phyloP scores from a whole-genome alignment of 148 eudicot genomes.

The Cornus suecica region DNA sequence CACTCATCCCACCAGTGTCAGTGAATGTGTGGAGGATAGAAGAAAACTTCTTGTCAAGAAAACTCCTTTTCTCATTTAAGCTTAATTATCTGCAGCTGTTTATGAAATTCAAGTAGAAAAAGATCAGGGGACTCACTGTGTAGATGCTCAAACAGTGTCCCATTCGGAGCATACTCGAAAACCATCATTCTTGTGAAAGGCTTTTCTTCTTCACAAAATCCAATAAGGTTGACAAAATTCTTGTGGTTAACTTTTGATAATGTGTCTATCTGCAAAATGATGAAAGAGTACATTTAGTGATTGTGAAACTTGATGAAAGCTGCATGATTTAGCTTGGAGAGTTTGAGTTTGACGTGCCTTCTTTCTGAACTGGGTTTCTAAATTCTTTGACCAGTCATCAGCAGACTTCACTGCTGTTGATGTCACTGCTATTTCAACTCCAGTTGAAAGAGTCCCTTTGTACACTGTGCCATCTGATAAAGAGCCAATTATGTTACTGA shows the following conservation, averaged over 20 bases:
- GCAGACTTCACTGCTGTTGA: slow-evolving; percentile 52
- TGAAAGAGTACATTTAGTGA: slow-evolving; percentile 3
- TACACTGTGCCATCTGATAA: slow-evolving; percentile 60
- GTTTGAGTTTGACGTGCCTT: slow-evolving; percentile 43
- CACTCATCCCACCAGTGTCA: background rate
- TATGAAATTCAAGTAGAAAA: background rate
- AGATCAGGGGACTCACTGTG: slow-evolving; percentile 54
- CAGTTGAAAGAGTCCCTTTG: slow-evolving; percentile 88
- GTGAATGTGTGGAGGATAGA: background rate
- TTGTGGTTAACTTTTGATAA: slow-evolving; percentile 91
- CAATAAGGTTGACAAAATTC: slow-evolving; percentile 89
- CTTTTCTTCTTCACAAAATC: slow-evolving; percentile 77
- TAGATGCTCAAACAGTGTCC: slow-evolving; percentile 93
- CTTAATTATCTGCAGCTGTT: background rate
- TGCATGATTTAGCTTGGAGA: background rate
- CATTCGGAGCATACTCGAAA: slow-evolving; percentile 96
- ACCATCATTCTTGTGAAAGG: slow-evolving; percentile 98
- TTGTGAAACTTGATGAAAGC: slow-evolving; percentile 1
- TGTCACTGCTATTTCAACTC: slow-evolving; percentile 85
- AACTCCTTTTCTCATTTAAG: background rate
- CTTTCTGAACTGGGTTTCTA: slow-evolving; percentile 64
- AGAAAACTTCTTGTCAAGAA: background rate
- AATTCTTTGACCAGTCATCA: slow-evolving; percentile 59
- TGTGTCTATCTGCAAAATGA: slow-evolving; percentile 58
- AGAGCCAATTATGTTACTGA: slow-evolving; percentile 77